phyloP scores from a whole-genome alignment of 2,329 filamentous ascomycete species.

The Phaeosphaeriaceae sp. region DNA sequence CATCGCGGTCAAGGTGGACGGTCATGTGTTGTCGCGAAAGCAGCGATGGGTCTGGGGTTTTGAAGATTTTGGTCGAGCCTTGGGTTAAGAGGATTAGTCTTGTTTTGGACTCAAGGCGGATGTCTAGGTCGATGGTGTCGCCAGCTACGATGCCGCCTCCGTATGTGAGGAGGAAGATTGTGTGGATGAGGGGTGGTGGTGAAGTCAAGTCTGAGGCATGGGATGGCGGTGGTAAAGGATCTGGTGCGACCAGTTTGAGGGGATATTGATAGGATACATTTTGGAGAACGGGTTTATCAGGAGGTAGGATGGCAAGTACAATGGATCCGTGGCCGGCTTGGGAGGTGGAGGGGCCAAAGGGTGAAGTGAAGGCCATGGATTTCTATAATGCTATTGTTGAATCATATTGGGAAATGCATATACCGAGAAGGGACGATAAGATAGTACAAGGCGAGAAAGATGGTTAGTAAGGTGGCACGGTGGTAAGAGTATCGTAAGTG shows the following conservation, averaged over 20 bases:
- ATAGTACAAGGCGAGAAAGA: no score
- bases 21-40: conserved; percentile 58
- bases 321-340: conserved; percentile 80
- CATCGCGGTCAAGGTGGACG: conserved; percentile 55
- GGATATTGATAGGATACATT: conserved; percentile 90
- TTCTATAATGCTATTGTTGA: no score
- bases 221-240: conserved; percentile 65
- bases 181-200: conserved; percentile 63
- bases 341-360: conserved; percentile 77
- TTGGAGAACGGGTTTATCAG: conserved; percentile 72
- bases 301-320: conserved; percentile 73
- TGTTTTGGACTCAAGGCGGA: conserved; percentile 69
- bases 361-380: conserved; percentile 59
- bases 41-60: conserved; percentile 63
- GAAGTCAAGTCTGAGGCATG: conserved; percentile 17
- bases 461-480: no score
- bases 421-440: no score
- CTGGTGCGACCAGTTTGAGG: conserved; percentile 87
- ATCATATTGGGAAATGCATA: no score
- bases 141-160: conserved; percentile 91
- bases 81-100: conserved; percentile 68
- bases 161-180: conserved; percentile 91
- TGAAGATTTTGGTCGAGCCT: conserved; percentile 96
- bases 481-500: no score
- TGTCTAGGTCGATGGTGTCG: conserved; percentile 76